Conservation (phyloP, 148 eudicot species). For the Hydrangea macrophylla region DNA sequence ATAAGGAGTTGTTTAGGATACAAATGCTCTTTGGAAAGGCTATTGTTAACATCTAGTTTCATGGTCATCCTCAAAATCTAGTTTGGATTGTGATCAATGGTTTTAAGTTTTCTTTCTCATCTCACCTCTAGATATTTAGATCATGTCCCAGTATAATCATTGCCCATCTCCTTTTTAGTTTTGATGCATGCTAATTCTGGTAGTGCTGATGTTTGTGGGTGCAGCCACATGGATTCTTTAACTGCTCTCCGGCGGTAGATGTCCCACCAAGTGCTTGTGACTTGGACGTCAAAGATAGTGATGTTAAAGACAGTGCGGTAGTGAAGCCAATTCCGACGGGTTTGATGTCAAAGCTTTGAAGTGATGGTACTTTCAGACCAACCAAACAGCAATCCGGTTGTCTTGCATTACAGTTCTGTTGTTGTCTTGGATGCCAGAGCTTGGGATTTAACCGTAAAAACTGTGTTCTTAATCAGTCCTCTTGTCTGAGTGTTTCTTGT, state of each 20-base stretch:
- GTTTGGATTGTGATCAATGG: background rate
- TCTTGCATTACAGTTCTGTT: background rate
- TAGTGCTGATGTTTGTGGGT: constrained; percentile 7
- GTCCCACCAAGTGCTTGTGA: constrained; percentile 50
- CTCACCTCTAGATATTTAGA: background rate
- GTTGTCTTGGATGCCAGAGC: too few relatives aligned
- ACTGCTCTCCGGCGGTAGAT: constrained; percentile 59
- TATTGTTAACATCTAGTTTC: too few relatives aligned
- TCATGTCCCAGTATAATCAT: background rate
- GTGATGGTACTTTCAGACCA: too few relatives aligned
- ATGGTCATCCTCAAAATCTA: background rate
- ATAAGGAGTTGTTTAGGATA: too few relatives aligned
- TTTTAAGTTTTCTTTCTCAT: background rate
- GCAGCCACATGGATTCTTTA: constrained; percentile 65
- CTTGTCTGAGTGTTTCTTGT: background rate
- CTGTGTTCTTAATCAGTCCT: too few relatives aligned
- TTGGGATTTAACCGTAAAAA: too few relatives aligned
- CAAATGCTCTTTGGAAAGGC: too few relatives aligned
- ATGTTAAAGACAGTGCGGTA: constrained; percentile 36
- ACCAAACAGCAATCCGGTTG: too few relatives aligned
- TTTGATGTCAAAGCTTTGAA: constrained; percentile 46
- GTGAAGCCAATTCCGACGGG: constrained; percentile 32
- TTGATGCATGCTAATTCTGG: background rate
- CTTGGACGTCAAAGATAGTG: constrained; percentile 41
- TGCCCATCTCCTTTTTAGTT: background rate